These are phyloP conservation scores for Colletotrichum chlorophyti DNA, from an alignment of 2,329 filamentous ascomycete genomes.

Conservation along the genomic window DNA sequence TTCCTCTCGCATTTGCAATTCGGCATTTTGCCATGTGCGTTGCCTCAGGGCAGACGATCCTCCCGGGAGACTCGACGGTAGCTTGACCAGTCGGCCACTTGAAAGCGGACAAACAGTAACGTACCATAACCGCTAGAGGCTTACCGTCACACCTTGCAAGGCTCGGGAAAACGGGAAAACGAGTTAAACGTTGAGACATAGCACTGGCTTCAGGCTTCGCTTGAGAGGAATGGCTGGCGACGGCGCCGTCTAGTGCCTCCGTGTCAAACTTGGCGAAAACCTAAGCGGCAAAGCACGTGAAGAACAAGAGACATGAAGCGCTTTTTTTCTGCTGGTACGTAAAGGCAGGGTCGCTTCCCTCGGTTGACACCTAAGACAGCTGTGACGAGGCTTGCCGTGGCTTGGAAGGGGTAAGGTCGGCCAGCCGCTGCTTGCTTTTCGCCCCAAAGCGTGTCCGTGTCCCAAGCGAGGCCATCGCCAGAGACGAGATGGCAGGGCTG, in stretches of 20 bases:
- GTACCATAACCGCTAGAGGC: not conserved
- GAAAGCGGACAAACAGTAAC: slow-evolving; percentile 3
- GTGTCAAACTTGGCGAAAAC: slow-evolving; percentile 24
- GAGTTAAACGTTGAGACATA: slow-evolving; percentile 21
- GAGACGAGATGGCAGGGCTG: not conserved
- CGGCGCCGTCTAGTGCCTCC: slow-evolving; percentile 24
- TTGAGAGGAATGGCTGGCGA: slow-evolving; percentile 18
- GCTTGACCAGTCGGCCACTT: slow-evolving; percentile 7
- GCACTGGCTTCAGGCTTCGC: slow-evolving; percentile 21
- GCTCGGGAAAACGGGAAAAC: slow-evolving; percentile 6
- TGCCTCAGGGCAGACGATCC: slow-evolving; percentile 14
- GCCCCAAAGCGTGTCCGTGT: not conserved
- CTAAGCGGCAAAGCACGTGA: slow-evolving; percentile 16
- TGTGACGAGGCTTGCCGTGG: slow-evolving; percentile 15
- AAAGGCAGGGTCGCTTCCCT: not conserved
- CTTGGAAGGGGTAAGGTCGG: not conserved
- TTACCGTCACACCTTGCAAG: slow-evolving; percentile 7
- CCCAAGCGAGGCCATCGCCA: slow-evolving; percentile 14
- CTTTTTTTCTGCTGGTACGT: not conserved
- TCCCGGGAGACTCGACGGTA: slow-evolving; percentile 19
- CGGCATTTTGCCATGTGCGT: slow-evolving; percentile 24
- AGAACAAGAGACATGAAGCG: not conserved
- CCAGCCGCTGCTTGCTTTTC: slow-evolving; percentile 25
- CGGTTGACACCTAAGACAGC: not conserved
- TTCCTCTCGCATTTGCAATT: slow-evolving; percentile 8